phyloP scores from a whole-genome alignment of 352 stramenopile genomes.

The Phytophthora agathidicida region DNA sequence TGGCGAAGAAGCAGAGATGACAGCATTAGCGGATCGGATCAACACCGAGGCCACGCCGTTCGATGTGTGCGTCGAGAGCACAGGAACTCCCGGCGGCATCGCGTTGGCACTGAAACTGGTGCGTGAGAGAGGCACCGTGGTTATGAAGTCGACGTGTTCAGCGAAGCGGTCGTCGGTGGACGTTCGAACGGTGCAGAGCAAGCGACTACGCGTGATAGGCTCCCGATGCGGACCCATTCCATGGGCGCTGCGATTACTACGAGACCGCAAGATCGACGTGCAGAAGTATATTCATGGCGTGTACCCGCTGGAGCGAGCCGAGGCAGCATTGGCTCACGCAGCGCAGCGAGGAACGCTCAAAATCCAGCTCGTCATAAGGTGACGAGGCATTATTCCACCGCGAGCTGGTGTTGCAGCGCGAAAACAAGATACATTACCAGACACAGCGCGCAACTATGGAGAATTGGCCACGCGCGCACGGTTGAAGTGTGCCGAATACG shows the following conservation, averaged over 20 bases:
- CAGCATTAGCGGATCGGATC: constrained; percentile 27
- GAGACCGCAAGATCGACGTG: constrained; percentile 54
- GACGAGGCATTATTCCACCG: constrained; percentile 11
- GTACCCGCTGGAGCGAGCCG: constrained; percentile 59
- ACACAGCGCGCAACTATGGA: constrained; percentile 15
- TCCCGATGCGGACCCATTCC: constrained; percentile 73
- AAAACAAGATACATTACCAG: constrained; percentile 1
- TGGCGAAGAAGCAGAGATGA: constrained; percentile 27
- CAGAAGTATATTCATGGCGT: constrained; percentile 71
- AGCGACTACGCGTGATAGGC: constrained; percentile 57
- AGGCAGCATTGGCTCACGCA: constrained; percentile 56
- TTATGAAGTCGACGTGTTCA: constrained; percentile 65
- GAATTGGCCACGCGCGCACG: constrained; percentile 13
- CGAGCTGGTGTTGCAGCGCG: constrained; percentile 16
- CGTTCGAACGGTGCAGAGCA: constrained; percentile 35
- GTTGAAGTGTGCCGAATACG: constrained; percentile 28
- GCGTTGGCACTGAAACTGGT: constrained; percentile 49
- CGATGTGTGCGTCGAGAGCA: constrained; percentile 76
- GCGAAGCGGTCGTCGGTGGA: constrained; percentile 40
- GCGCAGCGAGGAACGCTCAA: constrained; percentile 56
- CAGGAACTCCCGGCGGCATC: constrained; percentile 52
- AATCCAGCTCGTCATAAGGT: constrained; percentile 62
- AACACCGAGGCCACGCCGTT: constrained; percentile 33
- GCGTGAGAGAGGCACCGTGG: constrained; percentile 35
- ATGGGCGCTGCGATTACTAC: constrained; percentile 60